phyloP scores from a whole-genome alignment of 1,284 basidiomycete genomes.

The Tilletia setariae region DNA sequence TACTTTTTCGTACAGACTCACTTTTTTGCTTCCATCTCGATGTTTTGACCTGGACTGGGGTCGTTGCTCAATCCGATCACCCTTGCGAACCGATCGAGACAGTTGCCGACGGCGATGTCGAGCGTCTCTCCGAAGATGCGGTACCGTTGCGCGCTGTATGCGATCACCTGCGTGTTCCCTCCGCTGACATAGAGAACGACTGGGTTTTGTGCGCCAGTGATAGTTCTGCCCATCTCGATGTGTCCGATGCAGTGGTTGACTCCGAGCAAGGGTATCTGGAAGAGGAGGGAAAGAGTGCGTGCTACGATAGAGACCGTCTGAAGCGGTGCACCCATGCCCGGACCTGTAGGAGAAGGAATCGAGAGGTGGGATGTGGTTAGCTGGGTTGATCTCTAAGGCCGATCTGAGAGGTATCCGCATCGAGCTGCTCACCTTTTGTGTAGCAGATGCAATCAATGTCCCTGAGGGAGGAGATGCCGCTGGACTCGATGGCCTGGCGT shows the following conservation, averaged over 20 bases:
- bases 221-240: conserved; percentile 96
- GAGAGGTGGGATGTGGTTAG: background rate
- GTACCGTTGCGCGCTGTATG: conserved; percentile 89
- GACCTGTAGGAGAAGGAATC: conserved; percentile 65
- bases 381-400: too few relatives aligned
- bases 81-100: conserved; percentile 91
- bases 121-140: conserved; percentile 98
- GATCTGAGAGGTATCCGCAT: too few relatives aligned
- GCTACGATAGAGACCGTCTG: conserved; percentile 95
- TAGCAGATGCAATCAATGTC: conserved; percentile 93
- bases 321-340: conserved; percentile 96
- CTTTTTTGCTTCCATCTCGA: conserved; percentile 91
- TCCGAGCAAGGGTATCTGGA: conserved; percentile 85
- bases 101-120: conserved; percentile 98
- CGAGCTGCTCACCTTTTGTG: conserved; percentile 71
- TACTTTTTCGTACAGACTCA: too few relatives aligned
- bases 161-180: conserved; percentile 98
- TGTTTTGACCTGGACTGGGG: conserved; percentile 96
- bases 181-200: conserved; percentile 98
- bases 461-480: conserved; percentile 65
- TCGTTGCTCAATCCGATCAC: conserved; percentile 95
- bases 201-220: conserved; percentile 90
- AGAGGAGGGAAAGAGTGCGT: conserved; percentile 80
- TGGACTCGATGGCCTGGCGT: conserved; percentile 71
- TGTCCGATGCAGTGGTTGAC: conserved; percentile 98